A percentile compares a stretch with the other conserved stretches of the same genome.
Conservation (phyloP, 805 yeast species). For the Diddensiella caesifluorescens region DNA sequence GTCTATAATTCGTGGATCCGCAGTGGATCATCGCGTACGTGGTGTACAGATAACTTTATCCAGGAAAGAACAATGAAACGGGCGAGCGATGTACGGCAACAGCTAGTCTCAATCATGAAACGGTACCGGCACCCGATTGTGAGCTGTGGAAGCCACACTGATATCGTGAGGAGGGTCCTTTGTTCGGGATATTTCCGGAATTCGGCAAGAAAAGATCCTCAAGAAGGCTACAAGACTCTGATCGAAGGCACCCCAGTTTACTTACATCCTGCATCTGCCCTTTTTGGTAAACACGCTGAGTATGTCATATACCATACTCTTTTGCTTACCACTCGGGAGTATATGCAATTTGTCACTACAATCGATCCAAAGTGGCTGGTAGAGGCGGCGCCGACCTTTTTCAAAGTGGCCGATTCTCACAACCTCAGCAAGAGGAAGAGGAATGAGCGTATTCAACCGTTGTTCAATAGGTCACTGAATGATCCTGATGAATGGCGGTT, state of each 20-base stretch:
- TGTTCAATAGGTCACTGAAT: slow-evolving; percentile 54
- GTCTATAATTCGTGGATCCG: slow-evolving; percentile 74
- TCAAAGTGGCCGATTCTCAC: slow-evolving; percentile 51
- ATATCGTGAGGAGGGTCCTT: slow-evolving; percentile 46
- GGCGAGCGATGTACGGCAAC: slow-evolving; percentile 66
- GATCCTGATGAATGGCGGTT: slow-evolving; percentile 61
- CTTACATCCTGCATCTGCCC: slow-evolving; percentile 80
- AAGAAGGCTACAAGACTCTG: slow-evolving; percentile 43
- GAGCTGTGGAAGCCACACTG: slow-evolving; percentile 31
- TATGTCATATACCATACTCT: slow-evolving; percentile 75
- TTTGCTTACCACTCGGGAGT: slow-evolving; percentile 80
- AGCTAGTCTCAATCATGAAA: slow-evolving; percentile 48
- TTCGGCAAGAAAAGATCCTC: slow-evolving; percentile 58
- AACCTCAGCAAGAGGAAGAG: slow-evolving; percentile 47
- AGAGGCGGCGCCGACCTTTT: slow-evolving; percentile 74
- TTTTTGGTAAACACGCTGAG: slow-evolving; percentile 72
- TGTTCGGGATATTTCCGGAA: slow-evolving; percentile 68
- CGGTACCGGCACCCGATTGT: slow-evolving; percentile 28
- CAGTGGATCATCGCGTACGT: slow-evolving; percentile 58
- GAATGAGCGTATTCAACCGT: slow-evolving; percentile 65
- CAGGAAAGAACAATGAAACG: slow-evolving; percentile 69
- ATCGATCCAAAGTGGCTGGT: slow-evolving; percentile 65
- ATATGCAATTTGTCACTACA: slow-evolving; percentile 72
- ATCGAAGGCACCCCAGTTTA: slow-evolving; percentile 43
- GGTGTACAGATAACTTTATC: slow-evolving; percentile 83